Percentiles rank a stretch among this genome's conserved stretches.
Conservation (phyloP, 1,284 basidiomycete species). For the Mycena sp. region DNA sequence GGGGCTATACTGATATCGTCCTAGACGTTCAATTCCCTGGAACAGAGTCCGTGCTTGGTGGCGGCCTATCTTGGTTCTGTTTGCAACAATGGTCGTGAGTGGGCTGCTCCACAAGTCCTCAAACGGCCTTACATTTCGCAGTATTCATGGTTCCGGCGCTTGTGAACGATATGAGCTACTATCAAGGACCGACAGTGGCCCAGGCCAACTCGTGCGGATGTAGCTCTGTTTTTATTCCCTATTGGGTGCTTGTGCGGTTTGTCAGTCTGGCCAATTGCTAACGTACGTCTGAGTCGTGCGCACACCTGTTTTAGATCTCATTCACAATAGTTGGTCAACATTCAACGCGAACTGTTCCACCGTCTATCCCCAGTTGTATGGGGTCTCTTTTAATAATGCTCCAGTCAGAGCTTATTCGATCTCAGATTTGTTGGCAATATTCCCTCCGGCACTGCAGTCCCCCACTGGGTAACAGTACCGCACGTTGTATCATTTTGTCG, state of each 20-base stretch:
- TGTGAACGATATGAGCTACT: slow-evolving; percentile 24
- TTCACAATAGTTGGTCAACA: slow-evolving; percentile 42
- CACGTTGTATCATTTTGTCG: slow-evolving; percentile 16
- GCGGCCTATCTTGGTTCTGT: slow-evolving; percentile 45
- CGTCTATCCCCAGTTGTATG: slow-evolving; percentile 27
- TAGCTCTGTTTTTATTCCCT: slow-evolving; percentile 52
- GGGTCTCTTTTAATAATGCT: background rate
- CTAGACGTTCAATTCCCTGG: slow-evolving; percentile 43
- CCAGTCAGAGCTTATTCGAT: background rate
- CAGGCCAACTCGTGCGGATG: slow-evolving; percentile 47
- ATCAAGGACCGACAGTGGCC: slow-evolving; percentile 44
- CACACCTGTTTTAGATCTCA: background rate
- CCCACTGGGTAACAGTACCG: slow-evolving; percentile 44
- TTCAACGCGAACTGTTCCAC: slow-evolving; percentile 46
- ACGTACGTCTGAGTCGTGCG: slow-evolving; percentile 25
- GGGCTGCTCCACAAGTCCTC: background rate
- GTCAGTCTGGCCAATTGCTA: slow-evolving; percentile 42
- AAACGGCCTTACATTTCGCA: slow-evolving; percentile 34
- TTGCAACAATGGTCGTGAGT: slow-evolving; percentile 46
- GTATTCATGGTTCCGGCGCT: slow-evolving; percentile 43
- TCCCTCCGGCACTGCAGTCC: slow-evolving; percentile 46
- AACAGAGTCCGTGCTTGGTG: slow-evolving; percentile 45
- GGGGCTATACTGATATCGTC: slow-evolving; percentile 2
- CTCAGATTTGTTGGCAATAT: slow-evolving; percentile 37
- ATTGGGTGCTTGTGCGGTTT: slow-evolving; percentile 51